phyloP scores from a whole-genome alignment of 2,329 filamentous ascomycete species.

The Microsporum canis region DNA sequence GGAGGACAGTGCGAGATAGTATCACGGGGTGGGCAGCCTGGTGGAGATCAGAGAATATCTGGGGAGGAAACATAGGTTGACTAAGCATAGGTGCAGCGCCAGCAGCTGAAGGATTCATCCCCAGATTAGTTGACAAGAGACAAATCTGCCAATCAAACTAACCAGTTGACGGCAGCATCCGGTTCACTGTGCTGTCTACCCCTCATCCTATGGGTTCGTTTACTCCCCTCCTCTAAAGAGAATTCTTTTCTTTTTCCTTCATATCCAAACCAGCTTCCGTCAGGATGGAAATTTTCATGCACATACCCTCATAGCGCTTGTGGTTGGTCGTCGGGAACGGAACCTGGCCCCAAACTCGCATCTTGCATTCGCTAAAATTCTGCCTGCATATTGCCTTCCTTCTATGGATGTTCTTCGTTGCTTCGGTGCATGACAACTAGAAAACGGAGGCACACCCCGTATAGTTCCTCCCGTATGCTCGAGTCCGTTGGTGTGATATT shows the following conservation, averaged over 20 bases:
- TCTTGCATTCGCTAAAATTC: background rate
- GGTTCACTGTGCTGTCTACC: background rate
- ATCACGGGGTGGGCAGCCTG: background rate
- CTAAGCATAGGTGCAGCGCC: background rate
- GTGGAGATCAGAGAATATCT: background rate
- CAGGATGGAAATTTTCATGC: slow-evolving; percentile 1
- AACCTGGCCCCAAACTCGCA: background rate
- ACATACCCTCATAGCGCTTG: background rate
- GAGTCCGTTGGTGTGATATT: background rate
- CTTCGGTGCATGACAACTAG: background rate
- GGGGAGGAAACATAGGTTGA: background rate
- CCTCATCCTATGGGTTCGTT: background rate
- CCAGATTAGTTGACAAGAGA: background rate
- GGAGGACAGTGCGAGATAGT: background rate
- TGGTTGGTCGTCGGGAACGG: background rate
- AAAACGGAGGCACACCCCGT: background rate
- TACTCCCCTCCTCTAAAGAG: background rate
- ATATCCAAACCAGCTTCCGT: background rate
- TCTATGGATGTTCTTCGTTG: background rate
- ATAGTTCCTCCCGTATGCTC: background rate
- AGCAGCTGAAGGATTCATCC: background rate
- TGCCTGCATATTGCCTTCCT: background rate
- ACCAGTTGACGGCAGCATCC: background rate
- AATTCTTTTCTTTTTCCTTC: background rate
- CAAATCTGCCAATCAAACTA: background rate